Base-by-base conservation (phyloP, 257 asterid species). In the Jacaranda mimosifolia region DNA sequence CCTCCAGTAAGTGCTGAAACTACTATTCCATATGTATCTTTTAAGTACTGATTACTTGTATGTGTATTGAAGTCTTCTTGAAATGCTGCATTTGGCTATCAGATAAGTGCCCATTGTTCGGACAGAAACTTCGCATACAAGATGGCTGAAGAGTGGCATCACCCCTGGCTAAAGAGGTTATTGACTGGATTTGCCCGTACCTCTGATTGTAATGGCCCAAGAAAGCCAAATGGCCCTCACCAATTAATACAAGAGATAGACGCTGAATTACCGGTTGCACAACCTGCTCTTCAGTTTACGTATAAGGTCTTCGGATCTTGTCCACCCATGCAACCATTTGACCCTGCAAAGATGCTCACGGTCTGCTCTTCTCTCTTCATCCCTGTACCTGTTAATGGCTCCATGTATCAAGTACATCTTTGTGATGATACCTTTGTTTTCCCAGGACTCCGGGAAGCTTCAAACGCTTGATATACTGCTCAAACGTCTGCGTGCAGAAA, bases 321-420 rank as follows among this genome's bases (percentile, higher is more conserved):
- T 80, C 99, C 99, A 3, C 99, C 99, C 55, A 87, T 90, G 96
- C 98, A 96, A 82, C 99, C 97, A 58, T 96, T 96, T 87, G 99
- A 91, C 85, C 98, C 98, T 51, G 97, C 99, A 58, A 96, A 91
- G 90, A 96, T 96, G 99, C 93, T 96, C 55, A 93, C 99, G 18
- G 98, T 91, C 79, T 62, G 89, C 56, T 57, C 77, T 26, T 67
- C 40, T 69, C 66, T 79, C 72, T 69, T 58, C 35, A 40, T n/a
- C 58, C 42, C 46, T 40, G 72, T 9, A 32, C n/a, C 76, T 79
- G 38, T 73, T 63, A 36, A 55, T 63, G 66, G 68, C 26, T 40
- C 12, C n/a, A 32, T 67, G 32, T 9, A 19, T 57, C 59, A 60
- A 76, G 55, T 83, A 74, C 32, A 26, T 70, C 52, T 49, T 66